Percentiles rank a stretch among this genome's conserved stretches.
Conservation (phyloP, 83 land plant species). For the Diphasiastrum complanatum region DNA sequence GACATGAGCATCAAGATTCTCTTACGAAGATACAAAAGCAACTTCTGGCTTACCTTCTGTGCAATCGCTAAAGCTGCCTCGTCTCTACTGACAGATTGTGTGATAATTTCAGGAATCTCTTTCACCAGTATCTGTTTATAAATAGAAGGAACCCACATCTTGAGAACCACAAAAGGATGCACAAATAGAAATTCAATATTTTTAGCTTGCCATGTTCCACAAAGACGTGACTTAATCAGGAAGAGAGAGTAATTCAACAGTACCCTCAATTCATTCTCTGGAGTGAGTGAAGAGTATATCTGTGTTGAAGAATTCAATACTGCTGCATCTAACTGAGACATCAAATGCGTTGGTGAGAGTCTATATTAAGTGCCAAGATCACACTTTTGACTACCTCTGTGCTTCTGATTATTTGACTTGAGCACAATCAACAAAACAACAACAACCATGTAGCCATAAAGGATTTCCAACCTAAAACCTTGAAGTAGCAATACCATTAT, state of each 20-base stretch:
- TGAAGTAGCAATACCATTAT: too few species aligned
- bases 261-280: constrained; percentile 33
- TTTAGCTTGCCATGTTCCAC: not conserved
- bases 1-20: too few species aligned
- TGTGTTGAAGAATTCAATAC: constrained; percentile 11
- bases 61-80: constrained; percentile 92
- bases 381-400: too few species aligned
- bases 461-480: too few species aligned
- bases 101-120: constrained; percentile 72
- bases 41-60: constrained; percentile 55
- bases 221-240: not conserved
- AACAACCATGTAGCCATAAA: too few species aligned
- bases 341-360: not conserved
- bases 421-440: too few species aligned
- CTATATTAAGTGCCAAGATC: too few species aligned
- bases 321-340: constrained; percentile 31
- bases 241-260: not conserved
- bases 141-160: not conserved
- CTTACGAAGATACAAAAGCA: too few species aligned
- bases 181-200: not conserved
- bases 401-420: too few species aligned
- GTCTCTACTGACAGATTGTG: constrained; percentile 68
- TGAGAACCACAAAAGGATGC: not conserved
- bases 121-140: constrained; percentile 47
- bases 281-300: constrained; percentile 16